These are phyloP conservation scores for Trichosporon inkin DNA, from an alignment of 1,284 basidiomycete species.

Conservation along the genomic window DNA sequence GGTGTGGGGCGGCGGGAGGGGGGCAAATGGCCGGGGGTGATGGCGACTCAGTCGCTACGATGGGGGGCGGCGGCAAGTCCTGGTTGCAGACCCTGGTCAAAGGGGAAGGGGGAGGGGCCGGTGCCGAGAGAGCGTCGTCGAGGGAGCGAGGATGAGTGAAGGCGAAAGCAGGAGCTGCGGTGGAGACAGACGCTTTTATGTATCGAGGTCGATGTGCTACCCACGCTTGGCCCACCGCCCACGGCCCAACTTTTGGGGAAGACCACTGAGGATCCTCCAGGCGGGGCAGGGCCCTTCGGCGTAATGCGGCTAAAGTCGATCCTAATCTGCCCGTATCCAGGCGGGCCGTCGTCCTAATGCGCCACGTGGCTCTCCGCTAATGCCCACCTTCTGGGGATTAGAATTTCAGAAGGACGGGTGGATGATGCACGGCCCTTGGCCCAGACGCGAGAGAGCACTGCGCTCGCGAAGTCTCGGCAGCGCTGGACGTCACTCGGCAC, in stretches of 20 bases:
- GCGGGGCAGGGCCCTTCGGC: conserved; percentile 4
- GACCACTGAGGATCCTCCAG: background rate
- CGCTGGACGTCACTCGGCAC: conserved; percentile 5
- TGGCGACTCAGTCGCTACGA: conserved; percentile 4
- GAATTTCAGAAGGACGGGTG: background rate
- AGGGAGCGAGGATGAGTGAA: conserved; percentile 2
- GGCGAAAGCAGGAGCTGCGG: background rate
- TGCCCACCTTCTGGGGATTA: background rate
- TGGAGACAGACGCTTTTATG: background rate
- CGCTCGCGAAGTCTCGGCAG: background rate
- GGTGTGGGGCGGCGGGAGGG: background rate
- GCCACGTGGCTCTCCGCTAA: background rate
- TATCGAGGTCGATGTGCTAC: conserved; percentile 1
- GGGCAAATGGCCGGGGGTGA: background rate
- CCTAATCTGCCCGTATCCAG: background rate
- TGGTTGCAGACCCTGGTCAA: conserved; percentile 1
- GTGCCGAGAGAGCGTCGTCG: background rate
- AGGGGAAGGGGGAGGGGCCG: background rate
- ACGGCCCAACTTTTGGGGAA: conserved; percentile 6
- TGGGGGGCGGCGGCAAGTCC: background rate
- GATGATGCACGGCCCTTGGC: too few species aligned
- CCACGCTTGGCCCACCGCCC: conserved; percentile 7
- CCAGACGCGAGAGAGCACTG: background rate
- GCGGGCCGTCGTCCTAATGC: background rate
- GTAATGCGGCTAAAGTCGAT: conserved; percentile 6